phyloP scores from a whole-genome alignment of 1,284 basidiomycete species.

The Leccinum fallax region DNA sequence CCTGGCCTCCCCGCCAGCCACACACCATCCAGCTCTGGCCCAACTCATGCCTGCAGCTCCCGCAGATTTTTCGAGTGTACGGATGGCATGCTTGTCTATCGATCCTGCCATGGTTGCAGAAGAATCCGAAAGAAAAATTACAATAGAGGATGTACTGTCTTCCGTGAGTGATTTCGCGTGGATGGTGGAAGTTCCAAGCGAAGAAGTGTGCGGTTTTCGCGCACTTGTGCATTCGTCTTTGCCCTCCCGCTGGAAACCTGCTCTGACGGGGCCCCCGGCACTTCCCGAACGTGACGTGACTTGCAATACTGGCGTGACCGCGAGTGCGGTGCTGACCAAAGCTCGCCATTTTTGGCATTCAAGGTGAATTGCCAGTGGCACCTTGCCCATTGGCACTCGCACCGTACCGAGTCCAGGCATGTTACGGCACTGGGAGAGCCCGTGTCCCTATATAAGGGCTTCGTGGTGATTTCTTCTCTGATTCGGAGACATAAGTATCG shows the following conservation, averaged over 20 bases:
- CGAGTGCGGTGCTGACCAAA: conserved; percentile 19
- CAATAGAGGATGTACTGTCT: conserved; percentile 8
- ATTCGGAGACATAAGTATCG: conserved; percentile 5
- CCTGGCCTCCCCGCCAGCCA: conserved; percentile 19
- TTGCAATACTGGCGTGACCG: conserved; percentile 21
- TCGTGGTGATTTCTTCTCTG: not conserved
- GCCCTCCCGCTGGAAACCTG: conserved; percentile 24
- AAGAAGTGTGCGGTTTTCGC: conserved; percentile 31
- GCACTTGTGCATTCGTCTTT: conserved; percentile 20
- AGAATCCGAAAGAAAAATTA: conserved; percentile 12
- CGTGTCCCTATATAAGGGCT: conserved; percentile 16
- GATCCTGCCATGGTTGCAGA: not conserved
- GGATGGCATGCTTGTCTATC: not conserved
- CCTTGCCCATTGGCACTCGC: not conserved
- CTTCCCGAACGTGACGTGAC: conserved; percentile 30
- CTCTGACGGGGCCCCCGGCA: conserved; percentile 23
- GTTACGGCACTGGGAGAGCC: conserved; percentile 23
- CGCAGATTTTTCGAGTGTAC: not conserved
- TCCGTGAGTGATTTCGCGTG: conserved; percentile 15
- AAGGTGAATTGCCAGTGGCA: not conserved
- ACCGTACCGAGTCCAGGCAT: not conserved
- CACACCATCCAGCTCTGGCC: conserved; percentile 9
- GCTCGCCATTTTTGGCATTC: conserved; percentile 24
- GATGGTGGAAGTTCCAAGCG: conserved; percentile 38
- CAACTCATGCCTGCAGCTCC: not conserved